These are phyloP conservation scores for Prorocentrum cordatum DNA, from an alignment of 169 alveolate genomes.

Conservation along the genomic window DNA sequence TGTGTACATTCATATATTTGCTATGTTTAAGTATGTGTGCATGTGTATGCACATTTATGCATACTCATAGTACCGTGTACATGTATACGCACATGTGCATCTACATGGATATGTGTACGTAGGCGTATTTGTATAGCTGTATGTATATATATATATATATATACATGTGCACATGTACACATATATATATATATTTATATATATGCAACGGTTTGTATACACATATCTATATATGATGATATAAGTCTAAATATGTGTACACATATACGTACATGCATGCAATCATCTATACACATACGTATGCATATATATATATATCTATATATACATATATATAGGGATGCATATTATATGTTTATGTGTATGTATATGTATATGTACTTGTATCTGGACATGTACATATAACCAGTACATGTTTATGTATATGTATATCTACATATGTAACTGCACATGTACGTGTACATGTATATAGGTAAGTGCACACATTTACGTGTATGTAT, in stretches of 20 bases:
- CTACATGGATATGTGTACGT: background rate
- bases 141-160: background rate
- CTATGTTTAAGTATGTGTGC: background rate
- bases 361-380: too few species aligned
- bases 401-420: too few species aligned
- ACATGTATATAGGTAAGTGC: background rate
- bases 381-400: too few species aligned
- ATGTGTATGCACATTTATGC: background rate
- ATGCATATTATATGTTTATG: too few species aligned
- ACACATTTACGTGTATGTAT: too few species aligned
- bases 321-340: too few species aligned
- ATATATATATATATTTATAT: background rate
- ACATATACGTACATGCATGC: too few species aligned
- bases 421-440: background rate
- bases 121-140: background rate
- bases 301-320: too few species aligned
- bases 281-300: too few species aligned
- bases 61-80: background rate
- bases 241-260: too few species aligned
- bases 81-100: background rate
- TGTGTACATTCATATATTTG: background rate
- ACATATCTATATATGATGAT: background rate
- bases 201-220: background rate
- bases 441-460: background rate
- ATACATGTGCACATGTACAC: background rate